Percentiles rank a stretch among this genome's conserved stretches.
phyloP scores from a whole-genome alignment of 139 green algal species.

The Micromonas pusilla region DNA sequence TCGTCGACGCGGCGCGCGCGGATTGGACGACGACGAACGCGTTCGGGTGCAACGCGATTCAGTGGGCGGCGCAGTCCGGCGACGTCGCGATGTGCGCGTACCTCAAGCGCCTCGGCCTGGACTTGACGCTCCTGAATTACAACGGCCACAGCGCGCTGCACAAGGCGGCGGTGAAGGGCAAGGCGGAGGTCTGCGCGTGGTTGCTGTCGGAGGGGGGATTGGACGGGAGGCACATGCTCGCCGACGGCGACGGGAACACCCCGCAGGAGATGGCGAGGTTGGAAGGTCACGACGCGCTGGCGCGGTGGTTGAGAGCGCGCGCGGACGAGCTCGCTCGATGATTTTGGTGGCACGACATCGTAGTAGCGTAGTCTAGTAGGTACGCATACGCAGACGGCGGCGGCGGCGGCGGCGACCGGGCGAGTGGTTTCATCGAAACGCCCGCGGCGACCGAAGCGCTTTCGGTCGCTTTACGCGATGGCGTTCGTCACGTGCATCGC shows the following conservation, averaged over 20 bases:
- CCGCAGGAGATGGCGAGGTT: slow-evolving; percentile 31
- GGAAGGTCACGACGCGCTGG: slow-evolving; percentile 30
- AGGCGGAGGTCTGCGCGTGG: slow-evolving; percentile 25
- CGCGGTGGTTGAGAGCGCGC: slow-evolving; percentile 14
- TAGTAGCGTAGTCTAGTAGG: too few relatives aligned
- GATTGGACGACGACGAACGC: slow-evolving; percentile 9
- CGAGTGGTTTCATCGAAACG: too few relatives aligned
- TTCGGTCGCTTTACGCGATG: too few relatives aligned
- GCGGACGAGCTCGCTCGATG: neutral
- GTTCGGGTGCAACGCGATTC: slow-evolving; percentile 33
- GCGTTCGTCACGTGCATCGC: too few relatives aligned
- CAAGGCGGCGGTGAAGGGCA: slow-evolving; percentile 24
- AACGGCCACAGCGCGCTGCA: slow-evolving; percentile 30
- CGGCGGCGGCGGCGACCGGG: too few relatives aligned
- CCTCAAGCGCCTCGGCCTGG: slow-evolving; percentile 11
- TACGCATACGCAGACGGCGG: too few relatives aligned
- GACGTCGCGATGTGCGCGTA: slow-evolving; percentile 27
- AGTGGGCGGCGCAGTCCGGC: slow-evolving; percentile 33
- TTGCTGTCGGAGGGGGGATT: slow-evolving; percentile 22
- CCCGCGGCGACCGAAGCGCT: too few relatives aligned
- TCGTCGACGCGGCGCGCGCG: neutral
- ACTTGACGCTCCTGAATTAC: slow-evolving; percentile 20
- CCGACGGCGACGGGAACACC: slow-evolving; percentile 28
- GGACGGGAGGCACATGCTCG: neutral
- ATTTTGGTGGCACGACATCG: too few relatives aligned